Evolutionary conservation across 208 protist species (phyloP).

Genomic region (Acanthamoeba culbertsoni): DNA sequence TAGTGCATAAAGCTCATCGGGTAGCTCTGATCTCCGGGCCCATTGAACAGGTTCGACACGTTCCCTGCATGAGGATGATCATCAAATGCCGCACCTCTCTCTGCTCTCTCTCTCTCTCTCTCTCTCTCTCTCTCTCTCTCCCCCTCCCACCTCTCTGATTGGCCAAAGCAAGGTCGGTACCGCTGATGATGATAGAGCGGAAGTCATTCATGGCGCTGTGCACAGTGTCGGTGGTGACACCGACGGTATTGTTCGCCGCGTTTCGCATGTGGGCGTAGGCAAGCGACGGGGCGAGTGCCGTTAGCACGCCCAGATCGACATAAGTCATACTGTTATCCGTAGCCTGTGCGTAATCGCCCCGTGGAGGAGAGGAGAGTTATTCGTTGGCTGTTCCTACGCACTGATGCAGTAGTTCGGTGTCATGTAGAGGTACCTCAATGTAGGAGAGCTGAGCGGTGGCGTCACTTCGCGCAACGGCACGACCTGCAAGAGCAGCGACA

Average conservation of each 20-base stretch:
- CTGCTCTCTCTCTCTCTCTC: no score
- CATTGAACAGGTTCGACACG: neutral
- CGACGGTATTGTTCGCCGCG: neutral
- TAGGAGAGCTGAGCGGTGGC: neutral
- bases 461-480: neutral
- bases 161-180: neutral
- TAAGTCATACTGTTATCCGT: neutral
- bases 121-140: no score
- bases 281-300: neutral
- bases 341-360: neutral
- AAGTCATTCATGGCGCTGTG: conserved; percentile 24
- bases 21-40: neutral
- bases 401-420: neutral
- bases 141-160: no score
- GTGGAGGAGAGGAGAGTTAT: no score
- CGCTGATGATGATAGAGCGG: neutral
- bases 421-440: neutral
- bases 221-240: neutral
- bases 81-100: no score
- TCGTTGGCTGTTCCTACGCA: no score
- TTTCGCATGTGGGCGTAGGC: neutral
- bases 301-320: neutral
- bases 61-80: neutral
- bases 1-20: conserved; percentile 19
- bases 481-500: neutral